Evolutionary conservation across 768 basidiomycete genomes (phyloP).

Genomic region (Floccularia luteovirens): DNA sequence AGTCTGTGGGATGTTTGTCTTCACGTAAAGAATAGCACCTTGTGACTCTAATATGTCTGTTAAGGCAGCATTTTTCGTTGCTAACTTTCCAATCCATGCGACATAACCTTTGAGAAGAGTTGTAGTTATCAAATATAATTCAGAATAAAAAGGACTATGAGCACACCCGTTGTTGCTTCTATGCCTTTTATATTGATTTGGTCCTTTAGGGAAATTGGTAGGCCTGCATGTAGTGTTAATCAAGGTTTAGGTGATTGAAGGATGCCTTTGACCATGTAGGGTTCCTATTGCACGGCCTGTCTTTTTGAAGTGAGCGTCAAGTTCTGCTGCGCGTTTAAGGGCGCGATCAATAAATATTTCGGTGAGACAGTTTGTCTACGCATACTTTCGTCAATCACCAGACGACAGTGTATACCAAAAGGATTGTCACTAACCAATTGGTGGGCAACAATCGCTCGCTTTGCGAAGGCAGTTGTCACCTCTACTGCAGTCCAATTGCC

Average conservation of each 20-base stretch:
- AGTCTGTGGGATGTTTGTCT: conserved; percentile 74
- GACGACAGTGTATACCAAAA: neutral
- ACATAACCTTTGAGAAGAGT: conserved; percentile 50
- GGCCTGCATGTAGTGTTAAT: conserved; percentile 14
- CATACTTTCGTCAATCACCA: neutral
- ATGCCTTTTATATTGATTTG: conserved; percentile 62
- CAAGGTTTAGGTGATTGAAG: conserved; percentile 1
- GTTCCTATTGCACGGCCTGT: conserved; percentile 67
- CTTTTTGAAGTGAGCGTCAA: conserved; percentile 53
- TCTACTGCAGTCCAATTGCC: conserved; percentile 31
- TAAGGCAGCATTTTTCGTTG: conserved; percentile 52
- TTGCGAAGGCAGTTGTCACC: conserved; percentile 68
- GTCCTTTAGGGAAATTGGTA: conserved; percentile 73
- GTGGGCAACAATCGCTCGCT: conserved; percentile 74
- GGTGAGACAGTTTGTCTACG: conserved; percentile 72
- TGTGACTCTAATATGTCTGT: conserved; percentile 57
- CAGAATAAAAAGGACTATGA: neutral
- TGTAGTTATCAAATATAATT: neutral
- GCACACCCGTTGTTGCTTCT: conserved; percentile 55
- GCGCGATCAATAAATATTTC: conserved; percentile 79
- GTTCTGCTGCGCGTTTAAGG: conserved; percentile 49
- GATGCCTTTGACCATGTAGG: conserved; percentile 44
- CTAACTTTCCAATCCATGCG: conserved; percentile 58
- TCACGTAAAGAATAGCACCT: conserved; percentile 68
- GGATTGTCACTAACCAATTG: conserved; percentile 50